Evolutionary conservation across 2,329 filamentous ascomycete genomes (phyloP), one percentile per base, ranked within the genome.

Genomic region (Neofusicoccum umdonicola): DNA sequence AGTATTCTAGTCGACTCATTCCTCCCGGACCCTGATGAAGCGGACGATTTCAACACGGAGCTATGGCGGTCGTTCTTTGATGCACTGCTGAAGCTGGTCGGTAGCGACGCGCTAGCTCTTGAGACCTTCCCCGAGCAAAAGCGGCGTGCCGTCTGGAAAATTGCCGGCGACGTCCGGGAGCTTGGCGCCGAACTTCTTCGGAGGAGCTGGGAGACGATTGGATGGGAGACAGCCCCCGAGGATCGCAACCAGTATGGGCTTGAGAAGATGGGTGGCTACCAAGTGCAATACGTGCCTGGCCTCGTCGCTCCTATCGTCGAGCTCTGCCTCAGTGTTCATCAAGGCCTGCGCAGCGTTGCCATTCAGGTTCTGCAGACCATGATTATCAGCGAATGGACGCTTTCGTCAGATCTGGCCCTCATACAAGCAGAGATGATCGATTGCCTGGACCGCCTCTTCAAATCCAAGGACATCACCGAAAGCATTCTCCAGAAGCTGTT

Each of bases 111-210:
- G 0, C 84, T 99, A 19, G 93, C 95, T 0, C 84, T 99, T 42
- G 95, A 99, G 75, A 97, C 93, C 0, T 98, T 97, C 73, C 93
- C 95, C 0, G 96, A 99, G 76, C 95, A 99, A 79, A 99, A 98
- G 80, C 85, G 95, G 51, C 84, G 95, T 63, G 94, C 95, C 0
- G 94, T 98, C 1, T 99, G 96, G 95, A 99, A 98, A 80, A 97
- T 99, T 74, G 95, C 94, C 3, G 95, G 95, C 5, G 96, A 99
- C 78, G 92, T 99, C 58, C 87, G 95, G 64, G 93, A 98, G 76
- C 86, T 92, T 68, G 95, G 96, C 15, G 94, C 95, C 3, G 91
- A 94, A 58, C 82, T 99, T 8, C 81, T 99, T 39, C 87, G 90
- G 66, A 86, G 87, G 34, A 94, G 90, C 5, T 99, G 95, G 95